Evolutionary conservation across 495 filamentous ascomycete genomes (phyloP).

Genomic region (Cairneyella variabilis): DNA sequence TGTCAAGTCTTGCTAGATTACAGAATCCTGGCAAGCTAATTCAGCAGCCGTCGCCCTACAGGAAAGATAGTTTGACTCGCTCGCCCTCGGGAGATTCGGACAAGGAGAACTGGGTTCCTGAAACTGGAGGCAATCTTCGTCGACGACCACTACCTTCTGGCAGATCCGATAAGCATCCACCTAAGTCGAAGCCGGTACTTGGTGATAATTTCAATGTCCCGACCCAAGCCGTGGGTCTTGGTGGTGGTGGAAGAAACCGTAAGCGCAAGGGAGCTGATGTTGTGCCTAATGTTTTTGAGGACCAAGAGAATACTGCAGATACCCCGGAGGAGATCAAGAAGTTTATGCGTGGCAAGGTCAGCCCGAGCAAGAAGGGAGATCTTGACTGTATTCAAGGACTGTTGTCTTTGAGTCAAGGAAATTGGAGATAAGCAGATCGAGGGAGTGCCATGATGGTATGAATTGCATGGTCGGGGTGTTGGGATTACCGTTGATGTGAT

Average conservation of each 20-base stretch:
- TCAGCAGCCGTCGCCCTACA: not conserved
- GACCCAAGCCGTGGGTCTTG: conserved; percentile 25
- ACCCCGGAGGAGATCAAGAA: conserved; percentile 57
- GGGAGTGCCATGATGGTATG: not conserved
- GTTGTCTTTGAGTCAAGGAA: conserved; percentile 62
- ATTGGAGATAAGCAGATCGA: conserved; percentile 35
- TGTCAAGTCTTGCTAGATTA: conserved; percentile 64
- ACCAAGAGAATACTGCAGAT: conserved; percentile 33
- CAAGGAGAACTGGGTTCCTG: conserved; percentile 81
- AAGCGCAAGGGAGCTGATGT: conserved; percentile 18
- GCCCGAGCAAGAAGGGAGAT: conserved; percentile 60
- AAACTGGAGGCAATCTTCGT: conserved; percentile 28
- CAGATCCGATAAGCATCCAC: conserved; percentile 7
- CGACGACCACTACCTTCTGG: conserved; percentile 21
- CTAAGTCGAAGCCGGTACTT: conserved; percentile 17
- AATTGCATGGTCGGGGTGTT: no score
- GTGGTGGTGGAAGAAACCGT: conserved; percentile 15
- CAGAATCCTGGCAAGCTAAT: conserved; percentile 38
- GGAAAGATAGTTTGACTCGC: conserved; percentile 15
- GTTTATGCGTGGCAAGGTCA: conserved; percentile 61
- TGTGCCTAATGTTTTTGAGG: conserved; percentile 22
- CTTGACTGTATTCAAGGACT: conserved; percentile 77
- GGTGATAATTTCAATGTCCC: conserved; percentile 36
- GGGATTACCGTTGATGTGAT: no score
- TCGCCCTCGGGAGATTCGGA: conserved; percentile 65